Percentiles rank a stretch among this genome's conserved stretches.
Conservation (phyloP, 2,329 filamentous ascomycete genomes). For the Grosmannia penicillata region DNA sequence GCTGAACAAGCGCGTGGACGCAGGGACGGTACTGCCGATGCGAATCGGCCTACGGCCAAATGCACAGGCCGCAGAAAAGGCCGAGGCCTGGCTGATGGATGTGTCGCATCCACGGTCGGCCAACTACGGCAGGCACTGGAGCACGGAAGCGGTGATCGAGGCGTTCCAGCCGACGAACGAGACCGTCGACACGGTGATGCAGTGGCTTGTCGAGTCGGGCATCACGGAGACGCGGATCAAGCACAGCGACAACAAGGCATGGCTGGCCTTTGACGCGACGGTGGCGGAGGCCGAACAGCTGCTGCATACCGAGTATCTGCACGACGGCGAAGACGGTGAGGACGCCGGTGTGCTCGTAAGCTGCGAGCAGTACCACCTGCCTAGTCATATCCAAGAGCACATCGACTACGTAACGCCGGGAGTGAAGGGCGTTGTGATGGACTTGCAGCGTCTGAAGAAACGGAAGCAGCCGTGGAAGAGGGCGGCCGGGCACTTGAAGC, state of each 20-base stretch:
- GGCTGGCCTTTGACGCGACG: conserved; percentile 11
- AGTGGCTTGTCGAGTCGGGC: conserved; percentile 16
- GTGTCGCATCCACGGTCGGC: conserved; percentile 11
- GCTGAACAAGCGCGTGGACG: background rate
- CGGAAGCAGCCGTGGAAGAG: background rate
- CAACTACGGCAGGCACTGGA: conserved; percentile 22
- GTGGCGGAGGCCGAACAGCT: conserved; percentile 11
- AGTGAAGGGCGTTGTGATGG: background rate
- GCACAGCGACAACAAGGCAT: conserved; percentile 8
- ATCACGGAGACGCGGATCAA: conserved; percentile 8
- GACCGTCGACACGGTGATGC: conserved; percentile 16
- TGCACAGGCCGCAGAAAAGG: background rate
- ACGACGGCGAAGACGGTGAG: background rate
- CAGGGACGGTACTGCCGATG: conserved; percentile 3
- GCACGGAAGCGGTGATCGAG: conserved; percentile 18
- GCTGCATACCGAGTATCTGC: conserved; percentile 9
- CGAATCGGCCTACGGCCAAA: conserved; percentile 5
- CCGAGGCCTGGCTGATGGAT: conserved; percentile 4
- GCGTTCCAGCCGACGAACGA: conserved; percentile 20
- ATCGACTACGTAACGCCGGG: conserved; percentile 41
- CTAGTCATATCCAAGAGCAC: conserved; percentile 29
- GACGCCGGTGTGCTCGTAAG: conserved; percentile 8
- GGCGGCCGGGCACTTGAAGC: too few species aligned
- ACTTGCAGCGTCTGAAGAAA: background rate
- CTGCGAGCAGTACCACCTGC: conserved; percentile 23